These are phyloP conservation scores for Phascolomyces articulosus DNA, from an alignment of 371 early-diverging fungal species.

Conservation along the genomic window DNA sequence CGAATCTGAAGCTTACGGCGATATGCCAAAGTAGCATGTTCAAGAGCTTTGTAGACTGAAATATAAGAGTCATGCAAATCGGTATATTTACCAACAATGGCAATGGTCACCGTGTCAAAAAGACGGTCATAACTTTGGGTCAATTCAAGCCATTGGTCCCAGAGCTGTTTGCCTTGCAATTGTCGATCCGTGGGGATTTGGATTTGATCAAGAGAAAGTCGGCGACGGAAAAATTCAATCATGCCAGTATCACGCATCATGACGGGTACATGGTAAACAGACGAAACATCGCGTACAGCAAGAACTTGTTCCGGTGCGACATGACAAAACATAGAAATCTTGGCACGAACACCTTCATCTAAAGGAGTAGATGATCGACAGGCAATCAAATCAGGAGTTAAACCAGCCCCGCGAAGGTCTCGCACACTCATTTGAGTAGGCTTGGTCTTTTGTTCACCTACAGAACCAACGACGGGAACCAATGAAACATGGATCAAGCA, in stretches of 20 bases:
- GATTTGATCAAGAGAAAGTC: conserved; percentile 75
- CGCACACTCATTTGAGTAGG: conserved; percentile 97
- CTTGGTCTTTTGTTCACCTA: conserved; percentile 99
- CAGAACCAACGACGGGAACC: conserved; percentile 96
- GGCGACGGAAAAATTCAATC: conserved; percentile 78
- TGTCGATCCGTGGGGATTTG: conserved; percentile 53
- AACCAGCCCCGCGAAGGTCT: conserved; percentile 94
- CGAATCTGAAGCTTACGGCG: conserved; percentile 81
- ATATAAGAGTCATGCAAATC: conserved; percentile 95
- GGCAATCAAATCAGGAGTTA: conserved; percentile 97
- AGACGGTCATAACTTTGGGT: conserved; percentile 79
- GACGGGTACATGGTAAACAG: conserved; percentile 96
- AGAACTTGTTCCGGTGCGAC: conserved; percentile 89
- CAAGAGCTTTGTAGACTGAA: conserved; percentile 96
- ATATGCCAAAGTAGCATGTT: conserved; percentile 89
- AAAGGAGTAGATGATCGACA: conserved; percentile 90
- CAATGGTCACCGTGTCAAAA: conserved; percentile 91
- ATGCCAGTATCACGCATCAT: conserved; percentile 87
- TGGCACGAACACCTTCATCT: conserved; percentile 80
- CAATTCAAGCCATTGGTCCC: conserved; percentile 86
- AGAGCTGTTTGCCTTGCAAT: conserved; percentile 64
- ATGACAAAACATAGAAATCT: conserved; percentile 99
- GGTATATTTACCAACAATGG: conserved; percentile 97
- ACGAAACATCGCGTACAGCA: conserved; percentile 95
- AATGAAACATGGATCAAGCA: conserved; percentile 98